Evolutionary conservation across 2,329 filamentous ascomycete species (phyloP).

Genomic region (Botrytis porri): DNA sequence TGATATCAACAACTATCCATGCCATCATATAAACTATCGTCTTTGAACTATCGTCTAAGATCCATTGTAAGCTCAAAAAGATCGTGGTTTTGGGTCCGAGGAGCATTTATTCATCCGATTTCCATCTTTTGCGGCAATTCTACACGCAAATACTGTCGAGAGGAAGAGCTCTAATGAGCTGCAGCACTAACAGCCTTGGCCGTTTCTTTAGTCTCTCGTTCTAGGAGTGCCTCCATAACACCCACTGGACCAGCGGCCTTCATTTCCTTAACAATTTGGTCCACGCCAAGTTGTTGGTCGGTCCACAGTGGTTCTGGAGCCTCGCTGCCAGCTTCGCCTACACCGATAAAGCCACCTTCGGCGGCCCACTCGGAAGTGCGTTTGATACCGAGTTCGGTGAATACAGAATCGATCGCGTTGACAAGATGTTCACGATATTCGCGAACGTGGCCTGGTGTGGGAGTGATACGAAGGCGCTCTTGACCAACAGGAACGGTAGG

Average conservation of each 20-base stretch:
- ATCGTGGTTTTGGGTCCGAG: slow-evolving; percentile 39
- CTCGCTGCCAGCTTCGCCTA: slow-evolving; percentile 67
- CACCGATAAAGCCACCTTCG: slow-evolving; percentile 90
- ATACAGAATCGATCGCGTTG: slow-evolving; percentile 79
- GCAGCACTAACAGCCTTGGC: slow-evolving; percentile 38
- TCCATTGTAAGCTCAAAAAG: slow-evolving; percentile 30
- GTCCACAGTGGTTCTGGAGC: slow-evolving; percentile 80
- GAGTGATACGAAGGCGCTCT: slow-evolving; percentile 92
- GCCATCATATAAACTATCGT: background rate
- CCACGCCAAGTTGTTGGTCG: slow-evolving; percentile 78
- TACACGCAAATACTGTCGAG: background rate
- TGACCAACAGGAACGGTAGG: slow-evolving; percentile 97
- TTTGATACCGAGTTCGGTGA: slow-evolving; percentile 85
- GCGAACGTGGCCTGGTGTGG: slow-evolving; percentile 86
- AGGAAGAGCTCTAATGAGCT: slow-evolving; percentile 23
- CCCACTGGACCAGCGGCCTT: slow-evolving; percentile 45
- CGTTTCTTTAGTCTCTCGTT: slow-evolving; percentile 47
- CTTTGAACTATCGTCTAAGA: background rate
- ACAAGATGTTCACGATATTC: slow-evolving; percentile 85
- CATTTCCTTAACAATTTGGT: slow-evolving; percentile 62
- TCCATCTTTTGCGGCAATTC: background rate
- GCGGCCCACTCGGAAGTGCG: slow-evolving; percentile 89
- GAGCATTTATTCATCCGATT: slow-evolving; percentile 29
- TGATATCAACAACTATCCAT: slow-evolving; percentile 14
- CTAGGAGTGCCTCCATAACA: slow-evolving; percentile 58